These are phyloP conservation scores for Apiospora sp. DNA, from an alignment of 2,329 filamentous ascomycete species.

Conservation along the genomic window DNA sequence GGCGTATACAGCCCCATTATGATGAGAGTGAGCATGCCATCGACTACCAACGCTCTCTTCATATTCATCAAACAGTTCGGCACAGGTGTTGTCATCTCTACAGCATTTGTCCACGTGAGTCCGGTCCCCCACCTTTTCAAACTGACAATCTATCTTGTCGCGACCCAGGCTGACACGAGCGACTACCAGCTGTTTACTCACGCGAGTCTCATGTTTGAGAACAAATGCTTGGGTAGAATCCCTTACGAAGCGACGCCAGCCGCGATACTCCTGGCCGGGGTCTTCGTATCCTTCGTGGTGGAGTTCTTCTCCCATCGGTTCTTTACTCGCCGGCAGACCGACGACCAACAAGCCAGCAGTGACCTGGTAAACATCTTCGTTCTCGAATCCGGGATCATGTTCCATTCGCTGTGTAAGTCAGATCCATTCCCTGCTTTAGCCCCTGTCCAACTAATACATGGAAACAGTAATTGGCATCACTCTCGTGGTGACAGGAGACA, in stretches of 20 bases:
- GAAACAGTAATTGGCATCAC: conserved; percentile 55
- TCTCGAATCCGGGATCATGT: not conserved
- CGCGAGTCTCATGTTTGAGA: conserved; percentile 18
- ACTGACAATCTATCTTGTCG: not conserved
- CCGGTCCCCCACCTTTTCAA: not conserved
- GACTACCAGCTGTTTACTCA: conserved; percentile 1
- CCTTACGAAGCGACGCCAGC: not conserved
- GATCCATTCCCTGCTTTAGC: no score
- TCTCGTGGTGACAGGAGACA: conserved; percentile 44
- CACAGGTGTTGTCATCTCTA: conserved; percentile 3
- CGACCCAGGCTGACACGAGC: not conserved
- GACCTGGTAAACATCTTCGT: not conserved
- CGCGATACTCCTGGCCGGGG: not conserved
- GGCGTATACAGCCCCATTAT: not conserved
- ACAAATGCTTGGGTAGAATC: not conserved
- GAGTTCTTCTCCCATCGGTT: conserved; percentile 1
- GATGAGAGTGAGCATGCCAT: not conserved
- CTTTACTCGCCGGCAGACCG: not conserved
- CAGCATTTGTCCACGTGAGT: conserved; percentile 5
- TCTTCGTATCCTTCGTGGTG: conserved; percentile 1
- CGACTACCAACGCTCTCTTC: not conserved
- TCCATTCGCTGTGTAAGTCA: conserved; percentile 5
- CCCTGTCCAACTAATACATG: no score
- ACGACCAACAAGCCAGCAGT: not conserved
- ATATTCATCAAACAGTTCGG: conserved; percentile 2